Conservation (phyloP, 371 early-diverging fungal genomes). For the Rhizopus stolonifer region DNA sequence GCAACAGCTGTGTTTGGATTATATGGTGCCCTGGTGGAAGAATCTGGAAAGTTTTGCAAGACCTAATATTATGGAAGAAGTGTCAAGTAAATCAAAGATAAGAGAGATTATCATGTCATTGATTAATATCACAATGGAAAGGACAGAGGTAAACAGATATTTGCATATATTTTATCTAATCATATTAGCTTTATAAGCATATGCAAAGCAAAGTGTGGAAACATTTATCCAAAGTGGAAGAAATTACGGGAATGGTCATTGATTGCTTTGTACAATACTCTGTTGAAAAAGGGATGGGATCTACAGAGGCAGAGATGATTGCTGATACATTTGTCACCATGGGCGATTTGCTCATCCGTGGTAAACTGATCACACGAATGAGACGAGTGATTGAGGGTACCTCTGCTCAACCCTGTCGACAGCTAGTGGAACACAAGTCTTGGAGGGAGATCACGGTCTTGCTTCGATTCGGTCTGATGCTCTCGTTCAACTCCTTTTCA, state of each 20-base stretch:
- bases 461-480: slow-evolving; percentile 81
- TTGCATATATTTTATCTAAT: neutral
- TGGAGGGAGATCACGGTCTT: slow-evolving; percentile 90
- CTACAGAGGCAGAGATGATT: slow-evolving; percentile 77
- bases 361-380: slow-evolving; percentile 80
- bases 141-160: slow-evolving; percentile 54
- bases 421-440: slow-evolving; percentile 78
- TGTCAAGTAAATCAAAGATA: slow-evolving; percentile 58
- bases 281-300: slow-evolving; percentile 77
- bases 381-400: slow-evolving; percentile 76
- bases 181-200: slow-evolving; percentile 66
- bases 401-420: slow-evolving; percentile 65
- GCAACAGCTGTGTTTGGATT: slow-evolving; percentile 83
- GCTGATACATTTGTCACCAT: slow-evolving; percentile 86
- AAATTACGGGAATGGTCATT: slow-evolving; percentile 73
- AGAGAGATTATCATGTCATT: slow-evolving; percentile 73
- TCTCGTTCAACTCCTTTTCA: slow-evolving; percentile 84
- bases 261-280: slow-evolving; percentile 81
- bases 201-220: slow-evolving; percentile 86
- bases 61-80: slow-evolving; percentile 48
- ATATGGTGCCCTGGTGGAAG: slow-evolving; percentile 87
- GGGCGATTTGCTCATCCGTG: slow-evolving; percentile 74
- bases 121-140: slow-evolving; percentile 80
- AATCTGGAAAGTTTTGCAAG: slow-evolving; percentile 70
- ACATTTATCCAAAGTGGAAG: slow-evolving; percentile 72